Evolutionary conservation across 345 rosid species (phyloP), one percentile per base, ranked within the genome.

Genomic region (Gossypium arboreum): DNA sequence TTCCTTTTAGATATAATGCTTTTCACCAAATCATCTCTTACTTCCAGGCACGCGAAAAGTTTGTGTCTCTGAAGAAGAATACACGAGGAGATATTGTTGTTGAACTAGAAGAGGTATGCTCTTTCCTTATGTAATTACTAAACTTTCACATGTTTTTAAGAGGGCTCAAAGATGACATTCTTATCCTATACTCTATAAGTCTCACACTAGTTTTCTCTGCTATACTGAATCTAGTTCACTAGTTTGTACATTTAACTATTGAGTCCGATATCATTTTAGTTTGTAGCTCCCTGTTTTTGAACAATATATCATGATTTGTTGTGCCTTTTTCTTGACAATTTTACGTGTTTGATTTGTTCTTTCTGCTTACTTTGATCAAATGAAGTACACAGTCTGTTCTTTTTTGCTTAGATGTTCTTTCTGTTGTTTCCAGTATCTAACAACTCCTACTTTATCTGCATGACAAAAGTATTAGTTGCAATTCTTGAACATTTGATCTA

Each of bases 41-140:
- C 81, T 83, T 76, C 58, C 83, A 93, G 97, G 94, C 98, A 55
- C 94, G 97, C 5, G 97, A 93, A 73, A 93, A 88, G 80, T 90
- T 85, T 87, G 92, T 88, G 22, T 90, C 98, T 29, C 85, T 91
- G 82, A 93, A 90, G 85, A 93, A 87, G 86, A 93, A 80, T 82
- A 81, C 95, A 39, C 83, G 84, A 63, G 91, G 80, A 61, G 97
- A 91, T 65, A 78, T 91, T 79, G 82, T 93, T 84, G 90, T 90
- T 18, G 94, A 85, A 78, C 81, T 91, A 66, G 98, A 93, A 86
- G 97, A 91, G 97, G 98, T 91, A 87, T 48, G 25, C 60, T 66
- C 18, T 81, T 48, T 58, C 27, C 2, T 72, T 66, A 55, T 48
- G 9, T 25, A 47, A 18, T 18, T 25, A 20, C 76, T 43, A 5